phyloP scores from a whole-genome alignment of 805 yeast genomes.

The Kockiozyma suomiensis region DNA sequence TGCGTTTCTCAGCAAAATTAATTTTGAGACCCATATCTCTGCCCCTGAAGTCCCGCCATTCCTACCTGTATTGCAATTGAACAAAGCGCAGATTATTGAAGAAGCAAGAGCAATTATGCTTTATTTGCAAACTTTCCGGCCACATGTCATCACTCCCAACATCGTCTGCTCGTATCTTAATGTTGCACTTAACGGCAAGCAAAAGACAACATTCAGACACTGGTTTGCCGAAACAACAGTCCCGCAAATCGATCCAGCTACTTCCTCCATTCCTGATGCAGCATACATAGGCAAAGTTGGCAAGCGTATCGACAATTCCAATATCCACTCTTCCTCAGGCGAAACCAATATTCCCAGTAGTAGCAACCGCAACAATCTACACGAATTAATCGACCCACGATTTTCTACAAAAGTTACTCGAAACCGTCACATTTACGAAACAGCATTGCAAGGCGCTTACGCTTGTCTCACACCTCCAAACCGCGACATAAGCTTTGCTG shows the following conservation, averaged over 20 bases:
- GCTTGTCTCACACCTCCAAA: conserved; percentile 40
- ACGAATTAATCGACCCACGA: conserved; percentile 7
- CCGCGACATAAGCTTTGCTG: conserved; percentile 60
- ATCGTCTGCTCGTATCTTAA: conserved; percentile 57
- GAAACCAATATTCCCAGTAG: conserved; percentile 17
- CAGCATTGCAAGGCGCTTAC: conserved; percentile 68
- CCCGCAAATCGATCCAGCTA: conserved; percentile 45
- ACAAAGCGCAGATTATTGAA: conserved; percentile 53
- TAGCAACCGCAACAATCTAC: conserved; percentile 30
- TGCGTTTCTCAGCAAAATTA: conserved; percentile 8
- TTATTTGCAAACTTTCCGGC: conserved; percentile 51
- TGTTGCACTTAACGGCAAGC: conserved; percentile 63
- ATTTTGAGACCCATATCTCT: not conserved
- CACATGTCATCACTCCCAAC: conserved; percentile 48
- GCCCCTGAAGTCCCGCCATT: conserved; percentile 58
- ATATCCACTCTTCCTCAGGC: conserved; percentile 29
- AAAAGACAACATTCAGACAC: conserved; percentile 29
- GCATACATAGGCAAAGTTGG: conserved; percentile 29
- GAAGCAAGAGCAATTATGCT: conserved; percentile 82
- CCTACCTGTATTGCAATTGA: conserved; percentile 58
- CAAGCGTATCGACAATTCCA: not conserved
- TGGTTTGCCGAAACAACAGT: conserved; percentile 47
- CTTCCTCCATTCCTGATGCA: conserved; percentile 44
- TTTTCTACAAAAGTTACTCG: conserved; percentile 44
- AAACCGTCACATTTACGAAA: conserved; percentile 56